Evolutionary conservation across 805 yeast genomes (phyloP).

Genomic region (Kuraishia floccosa): DNA sequence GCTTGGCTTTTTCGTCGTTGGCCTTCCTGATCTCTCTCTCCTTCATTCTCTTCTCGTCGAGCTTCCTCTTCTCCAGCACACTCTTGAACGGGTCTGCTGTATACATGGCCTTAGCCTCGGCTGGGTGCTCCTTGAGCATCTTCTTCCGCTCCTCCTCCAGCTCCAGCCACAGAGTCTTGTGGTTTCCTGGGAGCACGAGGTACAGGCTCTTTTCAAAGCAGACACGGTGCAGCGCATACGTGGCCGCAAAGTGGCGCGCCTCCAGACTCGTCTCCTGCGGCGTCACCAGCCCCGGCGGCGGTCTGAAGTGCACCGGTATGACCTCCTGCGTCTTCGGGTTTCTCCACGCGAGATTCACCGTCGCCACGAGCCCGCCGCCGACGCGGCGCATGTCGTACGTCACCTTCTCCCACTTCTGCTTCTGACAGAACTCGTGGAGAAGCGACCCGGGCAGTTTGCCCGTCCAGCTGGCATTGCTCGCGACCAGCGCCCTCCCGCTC

Average conservation of each 20-base stretch:
- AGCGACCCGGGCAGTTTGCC: conserved; percentile 87
- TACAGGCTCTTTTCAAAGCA: conserved; percentile 75
- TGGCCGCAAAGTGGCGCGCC: conserved; percentile 86
- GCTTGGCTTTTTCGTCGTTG: conserved; percentile 37
- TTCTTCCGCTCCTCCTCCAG: conserved; percentile 51
- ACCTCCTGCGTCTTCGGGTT: conserved; percentile 75
- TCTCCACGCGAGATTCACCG: conserved; percentile 53
- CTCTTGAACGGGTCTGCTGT: conserved; percentile 70
- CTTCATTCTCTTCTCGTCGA: conserved; percentile 27
- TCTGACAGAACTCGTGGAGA: conserved; percentile 79
- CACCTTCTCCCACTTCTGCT: conserved; percentile 82
- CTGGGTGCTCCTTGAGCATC: conserved; percentile 31
- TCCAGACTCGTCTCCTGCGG: conserved; percentile 79
- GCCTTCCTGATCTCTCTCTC: conserved; percentile 33
- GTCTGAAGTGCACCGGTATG: conserved; percentile 44
- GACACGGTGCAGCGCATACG: conserved; percentile 72
- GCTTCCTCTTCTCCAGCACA: conserved; percentile 43
- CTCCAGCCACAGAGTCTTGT: conserved; percentile 66
- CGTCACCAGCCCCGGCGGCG: conserved; percentile 34
- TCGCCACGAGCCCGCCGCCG: conserved; percentile 48
- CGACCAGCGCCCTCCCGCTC: conserved; percentile 36
- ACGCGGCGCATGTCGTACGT: conserved; percentile 51
- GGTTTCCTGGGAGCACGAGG: conserved; percentile 79
- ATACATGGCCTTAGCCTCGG: conserved; percentile 40
- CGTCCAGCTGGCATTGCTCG: conserved; percentile 78